These are phyloP conservation scores for Raphanus raphanistrum DNA, from an alignment of 345 rosid genomes.

Conservation along the genomic window DNA sequence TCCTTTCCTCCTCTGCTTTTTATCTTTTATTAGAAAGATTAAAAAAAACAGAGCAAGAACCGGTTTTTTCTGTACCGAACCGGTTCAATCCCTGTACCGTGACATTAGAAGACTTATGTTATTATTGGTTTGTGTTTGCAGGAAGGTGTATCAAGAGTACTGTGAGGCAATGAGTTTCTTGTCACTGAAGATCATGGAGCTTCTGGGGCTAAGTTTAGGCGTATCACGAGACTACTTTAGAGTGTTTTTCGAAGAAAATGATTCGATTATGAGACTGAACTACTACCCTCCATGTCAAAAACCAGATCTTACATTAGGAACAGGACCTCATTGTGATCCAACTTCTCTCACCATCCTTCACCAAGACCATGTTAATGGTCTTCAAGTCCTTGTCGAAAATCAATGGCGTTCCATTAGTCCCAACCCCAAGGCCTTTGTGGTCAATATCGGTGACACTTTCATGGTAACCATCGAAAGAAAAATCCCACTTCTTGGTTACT, in stretches of 20 bases:
- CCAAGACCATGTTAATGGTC: constrained; percentile 94
- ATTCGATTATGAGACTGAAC: constrained; percentile 95
- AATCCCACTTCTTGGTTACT: not conserved
- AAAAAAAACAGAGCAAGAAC: not conserved
- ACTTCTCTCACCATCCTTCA: constrained; percentile 97
- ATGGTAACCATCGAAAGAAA: constrained; percentile 54
- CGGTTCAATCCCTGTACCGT: not conserved
- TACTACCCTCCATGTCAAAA: constrained; percentile 95
- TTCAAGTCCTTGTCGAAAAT: constrained; percentile 83
- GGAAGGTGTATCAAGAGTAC: constrained; percentile 78
- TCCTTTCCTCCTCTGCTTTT: constrained; percentile 21
- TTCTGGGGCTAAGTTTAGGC: constrained; percentile 77
- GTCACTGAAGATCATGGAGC: constrained; percentile 90
- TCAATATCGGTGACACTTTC: constrained; percentile 99
- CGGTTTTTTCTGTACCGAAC: constrained; percentile 7
- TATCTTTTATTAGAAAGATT: not conserved
- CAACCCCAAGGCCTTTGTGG: constrained; percentile 74
- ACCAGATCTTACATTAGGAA: constrained; percentile 89
- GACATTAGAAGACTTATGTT: constrained; percentile 10
- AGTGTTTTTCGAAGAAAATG: constrained; percentile 73
- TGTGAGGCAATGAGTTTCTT: constrained; percentile 80
- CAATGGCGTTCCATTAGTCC: constrained; percentile 86
- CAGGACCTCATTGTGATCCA: constrained; percentile 99
- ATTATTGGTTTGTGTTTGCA: constrained; percentile 34
- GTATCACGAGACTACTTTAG: constrained; percentile 51